Base-by-base conservation (phyloP, 2,329 filamentous ascomycete species). In the Macrophomina phaseolina region DNA sequence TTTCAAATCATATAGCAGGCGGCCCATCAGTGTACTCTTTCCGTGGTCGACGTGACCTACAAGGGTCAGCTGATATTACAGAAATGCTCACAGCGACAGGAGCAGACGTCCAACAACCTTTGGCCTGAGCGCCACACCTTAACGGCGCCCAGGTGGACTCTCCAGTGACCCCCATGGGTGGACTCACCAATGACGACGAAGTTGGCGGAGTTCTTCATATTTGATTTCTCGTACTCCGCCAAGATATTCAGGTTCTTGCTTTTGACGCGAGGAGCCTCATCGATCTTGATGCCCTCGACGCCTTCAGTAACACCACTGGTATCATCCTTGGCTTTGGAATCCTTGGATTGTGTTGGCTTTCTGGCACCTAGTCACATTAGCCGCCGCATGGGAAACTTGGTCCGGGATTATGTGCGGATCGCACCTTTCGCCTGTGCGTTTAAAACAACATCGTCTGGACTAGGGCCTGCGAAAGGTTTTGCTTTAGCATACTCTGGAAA, bases 1-100 rank as follows among this genome's bases (percentile, higher is more conserved):
- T 68, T 94, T 91, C 48, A 97, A 86, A 72, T 99, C 95, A 49
- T 94, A 89, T 5, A 99, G 82, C 34, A 99, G 80, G n/a, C 95
- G 89, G 0, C 94, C 95, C 94, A 99, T 98, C 45, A 99, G 85
- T 5, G 95, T 99, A 77, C 93, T 97, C 80, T 99, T 99, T 63
- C 95, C 95, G 63, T 96, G 94, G 78, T 99, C 95, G 65, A 99
- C 95, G 77, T 99, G 95, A 14, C 95, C 93, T 93, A 76, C 66
- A 16, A 23, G 2, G 3, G 34, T 3, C 69, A 46, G 38, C 23
- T 3, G 32, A 45, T 3, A 8, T 23, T 23, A 23, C 23, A 23
- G 23, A 23, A 23, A 23, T 23, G 23, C 23, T 23, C 23, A 23
- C 23, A 23, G 23, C 1, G 23, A 23, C 23, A 23, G 23, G 2